Base-by-base conservation (phyloP, 257 asterid genomes). In the Linaria vulgaris region DNA sequence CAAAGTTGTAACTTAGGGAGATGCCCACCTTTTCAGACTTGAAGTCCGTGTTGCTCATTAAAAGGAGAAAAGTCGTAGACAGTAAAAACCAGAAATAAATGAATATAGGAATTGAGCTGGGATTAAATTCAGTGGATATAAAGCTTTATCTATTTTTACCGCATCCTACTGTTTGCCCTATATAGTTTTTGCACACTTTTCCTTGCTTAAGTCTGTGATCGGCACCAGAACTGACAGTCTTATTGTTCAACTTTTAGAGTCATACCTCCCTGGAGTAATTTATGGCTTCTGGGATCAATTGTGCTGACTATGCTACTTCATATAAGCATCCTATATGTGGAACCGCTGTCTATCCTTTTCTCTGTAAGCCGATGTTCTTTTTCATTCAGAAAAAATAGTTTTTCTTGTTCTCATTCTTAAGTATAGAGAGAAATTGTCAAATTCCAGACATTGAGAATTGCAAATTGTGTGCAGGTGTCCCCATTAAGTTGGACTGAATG, bases 201-300 rank as follows among this genome's bases (percentile, higher is more conserved):
- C 37, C 41, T 34, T 3, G 11, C 10, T 34, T 34, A 34, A 34
- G 41, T 8, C 9, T 34, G 41, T 1, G 41, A 34, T 7, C 5
- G 41, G 9, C 1, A 4, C 68, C 16, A 56, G 49, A 54, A 46
- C 69, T 74, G 69, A 57, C 60, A 17, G 12, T 76, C 24, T 21
- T 30, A 5, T n/a, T 66, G 48, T 49, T 52, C 66, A 49, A 77
- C 58, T 60, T 71, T 13, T 58, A 92, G 97, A 58, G 90, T 85
- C 71, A 82, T 94, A 66, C 97, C 88, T 30, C 97, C 97, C 7
- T 94, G 99, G 99, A 94, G 99, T 79, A 94, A 94, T 77, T 66
- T 84, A 71, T 94, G 99, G 96, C 97, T 94, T 62, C 96, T 90
- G 73, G 96, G 82, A 62, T 94, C 99, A 6, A 94, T 94, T 71